phyloP scores from a whole-genome alignment of 768 basidiomycete genomes.

The Leccinum disarticulatum region DNA sequence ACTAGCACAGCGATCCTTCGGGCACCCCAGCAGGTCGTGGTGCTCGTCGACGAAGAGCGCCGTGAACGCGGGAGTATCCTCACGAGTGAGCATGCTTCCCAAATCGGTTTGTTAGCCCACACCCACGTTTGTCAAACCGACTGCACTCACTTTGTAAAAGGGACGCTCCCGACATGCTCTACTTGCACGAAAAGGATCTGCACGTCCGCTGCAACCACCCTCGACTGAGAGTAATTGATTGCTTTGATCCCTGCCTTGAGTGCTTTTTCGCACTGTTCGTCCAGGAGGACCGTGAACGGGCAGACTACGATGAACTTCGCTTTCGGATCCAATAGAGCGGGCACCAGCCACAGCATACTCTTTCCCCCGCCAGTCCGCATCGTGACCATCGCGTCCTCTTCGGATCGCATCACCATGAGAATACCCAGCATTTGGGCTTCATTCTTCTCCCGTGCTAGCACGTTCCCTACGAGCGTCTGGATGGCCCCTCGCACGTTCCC shows the following conservation, averaged over 20 bases:
- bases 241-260: background rate
- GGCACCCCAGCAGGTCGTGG: constrained; percentile 6
- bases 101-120: too few species aligned
- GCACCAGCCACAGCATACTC: constrained; percentile 1
- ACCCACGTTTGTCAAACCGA: background rate
- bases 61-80: background rate
- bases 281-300: constrained; percentile 1
- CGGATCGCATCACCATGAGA: background rate
- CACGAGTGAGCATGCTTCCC: background rate
- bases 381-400: constrained; percentile 1
- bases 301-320: constrained; percentile 9
- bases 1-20: background rate
- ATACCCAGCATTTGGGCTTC: background rate
- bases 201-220: background rate
- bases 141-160: background rate
- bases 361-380: constrained; percentile 8
- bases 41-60: constrained; percentile 3
- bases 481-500: background rate
- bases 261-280: constrained; percentile 4
- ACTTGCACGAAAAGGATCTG: constrained; percentile 14
- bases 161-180: background rate
- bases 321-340: background rate
- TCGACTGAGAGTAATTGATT: background rate
- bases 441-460: background rate
- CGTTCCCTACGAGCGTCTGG: background rate